Percentiles rank a stretch among this genome's conserved stretches.
phyloP scores from a whole-genome alignment of 257 asterid species.

The Paulownia fortunei region DNA sequence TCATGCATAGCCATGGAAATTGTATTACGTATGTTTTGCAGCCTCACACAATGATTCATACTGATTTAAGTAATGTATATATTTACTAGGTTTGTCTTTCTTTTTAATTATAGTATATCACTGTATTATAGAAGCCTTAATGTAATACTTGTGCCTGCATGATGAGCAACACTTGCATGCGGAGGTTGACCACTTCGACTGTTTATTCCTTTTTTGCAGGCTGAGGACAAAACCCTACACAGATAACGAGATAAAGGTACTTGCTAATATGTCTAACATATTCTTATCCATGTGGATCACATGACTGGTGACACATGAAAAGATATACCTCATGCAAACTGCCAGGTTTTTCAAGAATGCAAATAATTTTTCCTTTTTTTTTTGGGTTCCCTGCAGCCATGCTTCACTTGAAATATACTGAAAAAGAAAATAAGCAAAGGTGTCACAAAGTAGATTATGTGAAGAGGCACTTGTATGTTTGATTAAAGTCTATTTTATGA shows the following conservation, averaged over 20 bases:
- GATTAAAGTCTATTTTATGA: background rate
- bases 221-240: slow-evolving; percentile 65
- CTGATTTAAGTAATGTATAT: too few species aligned
- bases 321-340: background rate
- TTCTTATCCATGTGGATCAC: slow-evolving; percentile 11
- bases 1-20: background rate
- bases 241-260: slow-evolving; percentile 78
- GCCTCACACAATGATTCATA: too few species aligned
- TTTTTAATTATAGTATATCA: background rate
- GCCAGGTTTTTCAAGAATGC: background rate
- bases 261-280: slow-evolving; percentile 14
- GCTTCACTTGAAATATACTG: too few species aligned
- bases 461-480: background rate
- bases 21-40: background rate
- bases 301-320: background rate
- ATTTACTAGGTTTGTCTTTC: background rate
- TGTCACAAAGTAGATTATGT: background rate
- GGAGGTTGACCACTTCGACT: slow-evolving; percentile 32
- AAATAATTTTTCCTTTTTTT: background rate
- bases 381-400: background rate
- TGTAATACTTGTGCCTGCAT: background rate
- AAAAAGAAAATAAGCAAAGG: too few species aligned
- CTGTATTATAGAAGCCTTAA: background rate
- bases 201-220: slow-evolving; percentile 43
- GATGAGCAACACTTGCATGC: slow-evolving; percentile 12